A percentile compares a stretch with the other conserved stretches of the same genome.
Conservation (phyloP, 2,329 filamentous ascomycete species). For the Phyllosticta capitalensis region DNA sequence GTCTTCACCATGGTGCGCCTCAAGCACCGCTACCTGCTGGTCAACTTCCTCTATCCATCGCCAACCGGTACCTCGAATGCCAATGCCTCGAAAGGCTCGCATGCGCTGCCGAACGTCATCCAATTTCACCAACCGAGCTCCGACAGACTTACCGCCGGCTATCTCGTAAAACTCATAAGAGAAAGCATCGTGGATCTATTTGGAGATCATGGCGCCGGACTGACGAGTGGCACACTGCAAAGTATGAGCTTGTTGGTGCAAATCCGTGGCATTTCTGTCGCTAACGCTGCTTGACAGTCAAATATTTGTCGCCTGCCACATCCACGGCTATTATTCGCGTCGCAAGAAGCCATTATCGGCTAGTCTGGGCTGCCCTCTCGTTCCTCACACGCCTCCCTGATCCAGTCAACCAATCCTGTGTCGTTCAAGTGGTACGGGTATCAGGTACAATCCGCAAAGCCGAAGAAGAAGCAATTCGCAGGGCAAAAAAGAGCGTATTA, state of each 20-base stretch:
- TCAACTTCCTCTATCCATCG: conserved; percentile 82
- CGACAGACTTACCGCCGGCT: conserved; percentile 55
- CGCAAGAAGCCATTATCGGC: conserved; percentile 68
- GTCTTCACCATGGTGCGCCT: conserved; percentile 74
- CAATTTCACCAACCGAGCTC: conserved; percentile 72
- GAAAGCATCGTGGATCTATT: conserved; percentile 27
- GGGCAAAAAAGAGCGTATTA: conserved; percentile 44
- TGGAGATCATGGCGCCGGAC: conserved; percentile 80
- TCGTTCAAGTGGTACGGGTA: conserved; percentile 76
- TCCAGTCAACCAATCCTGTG: conserved; percentile 53
- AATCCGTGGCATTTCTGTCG: background rate
- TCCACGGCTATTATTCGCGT: conserved; percentile 88
- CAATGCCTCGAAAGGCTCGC: conserved; percentile 15
- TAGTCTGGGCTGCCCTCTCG: conserved; percentile 84
- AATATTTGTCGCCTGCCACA: conserved; percentile 86
- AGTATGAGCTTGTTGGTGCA: conserved; percentile 41
- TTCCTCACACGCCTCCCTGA: conserved; percentile 63
- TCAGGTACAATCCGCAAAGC: conserved; percentile 89
- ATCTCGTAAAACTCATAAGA: conserved; percentile 56
- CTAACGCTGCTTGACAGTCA: conserved; percentile 48
- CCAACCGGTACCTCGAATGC: conserved; percentile 28
- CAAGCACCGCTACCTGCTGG: conserved; percentile 91
- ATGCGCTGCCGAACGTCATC: conserved; percentile 49
- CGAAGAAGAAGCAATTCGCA: conserved; percentile 78
- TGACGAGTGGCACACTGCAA: conserved; percentile 57